Conservation (phyloP, 139 green algal genomes). For the Chlorella sorokiniana region DNA sequence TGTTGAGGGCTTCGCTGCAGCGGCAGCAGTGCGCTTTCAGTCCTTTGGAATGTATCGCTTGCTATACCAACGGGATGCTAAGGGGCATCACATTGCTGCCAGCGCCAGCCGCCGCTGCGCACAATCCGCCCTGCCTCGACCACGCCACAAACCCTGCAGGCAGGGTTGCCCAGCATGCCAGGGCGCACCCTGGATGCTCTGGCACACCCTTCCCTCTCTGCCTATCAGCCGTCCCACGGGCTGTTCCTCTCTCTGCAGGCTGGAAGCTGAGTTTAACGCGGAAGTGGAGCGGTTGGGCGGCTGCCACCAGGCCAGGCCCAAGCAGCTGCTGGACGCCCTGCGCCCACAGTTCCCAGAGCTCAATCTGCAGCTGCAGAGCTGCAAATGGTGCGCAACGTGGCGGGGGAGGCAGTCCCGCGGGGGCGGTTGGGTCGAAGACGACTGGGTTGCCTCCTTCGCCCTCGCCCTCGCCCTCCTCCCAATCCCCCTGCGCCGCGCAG, state of each 20-base stretch:
- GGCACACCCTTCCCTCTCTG: neutral
- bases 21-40: no score
- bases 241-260: neutral
- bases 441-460: no score
- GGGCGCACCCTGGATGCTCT: neutral
- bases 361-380: constrained; percentile 5
- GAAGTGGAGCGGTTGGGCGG: constrained; percentile 11
- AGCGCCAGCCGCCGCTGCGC: no score
- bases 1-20: no score
- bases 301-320: neutral
- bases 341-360: neutral
- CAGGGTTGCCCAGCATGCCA: no score
- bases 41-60: no score
- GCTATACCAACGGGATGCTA: no score
- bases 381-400: neutral
- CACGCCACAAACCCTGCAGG: no score
- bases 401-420: neutral
- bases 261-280: constrained; percentile 12
- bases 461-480: no score
- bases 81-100: no score
- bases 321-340: neutral
- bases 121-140: no score
- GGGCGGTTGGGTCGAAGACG: no score
- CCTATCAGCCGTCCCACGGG: neutral
- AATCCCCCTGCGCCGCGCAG: neutral